A percentile compares a stretch with the other conserved stretches of the same genome.
phyloP scores from a whole-genome alignment of 176 grass and related monocot genomes.

The Aechmea fasciata region DNA sequence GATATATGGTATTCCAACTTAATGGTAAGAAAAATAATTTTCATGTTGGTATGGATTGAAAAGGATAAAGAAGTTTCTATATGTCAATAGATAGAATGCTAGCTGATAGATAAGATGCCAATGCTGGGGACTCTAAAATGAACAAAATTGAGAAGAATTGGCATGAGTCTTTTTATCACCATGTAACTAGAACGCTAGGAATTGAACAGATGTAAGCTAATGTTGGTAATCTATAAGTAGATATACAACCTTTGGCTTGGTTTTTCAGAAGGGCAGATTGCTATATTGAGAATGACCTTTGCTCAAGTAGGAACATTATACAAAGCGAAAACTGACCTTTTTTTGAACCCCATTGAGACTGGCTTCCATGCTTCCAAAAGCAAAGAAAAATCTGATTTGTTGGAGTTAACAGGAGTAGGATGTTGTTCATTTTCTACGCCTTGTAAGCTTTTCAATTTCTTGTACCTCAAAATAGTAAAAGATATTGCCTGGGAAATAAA shows the following conservation, averaged over 20 bases:
- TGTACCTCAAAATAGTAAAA: conserved; percentile 77
- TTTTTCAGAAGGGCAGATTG: background rate
- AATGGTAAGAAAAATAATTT: background rate
- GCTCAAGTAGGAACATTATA: background rate
- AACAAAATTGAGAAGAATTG: background rate
- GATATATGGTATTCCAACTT: conserved; percentile 5
- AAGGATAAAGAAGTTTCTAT: background rate
- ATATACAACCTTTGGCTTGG: background rate
- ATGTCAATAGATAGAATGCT: background rate
- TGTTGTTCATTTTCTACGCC: conserved; percentile 26
- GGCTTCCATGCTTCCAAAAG: conserved; percentile 96
- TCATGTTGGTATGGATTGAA: too few relatives aligned
- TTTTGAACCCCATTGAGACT: conserved; percentile 88
- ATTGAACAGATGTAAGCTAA: background rate
- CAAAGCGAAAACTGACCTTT: conserved; percentile 38
- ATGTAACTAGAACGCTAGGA: background rate
- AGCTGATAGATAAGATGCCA: background rate
- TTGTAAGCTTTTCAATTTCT: conserved; percentile 47
- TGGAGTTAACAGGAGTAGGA: conserved; percentile 26
- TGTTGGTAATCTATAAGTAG: background rate
- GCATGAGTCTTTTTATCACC: background rate
- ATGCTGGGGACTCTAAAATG: background rate
- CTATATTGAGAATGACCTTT: conserved; percentile 3
- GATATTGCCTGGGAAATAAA: conserved; percentile 65
- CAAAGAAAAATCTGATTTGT: conserved; percentile 56